phyloP scores from a whole-genome alignment of 2,329 filamentous ascomycete species.

The Byssothecium circinans region DNA sequence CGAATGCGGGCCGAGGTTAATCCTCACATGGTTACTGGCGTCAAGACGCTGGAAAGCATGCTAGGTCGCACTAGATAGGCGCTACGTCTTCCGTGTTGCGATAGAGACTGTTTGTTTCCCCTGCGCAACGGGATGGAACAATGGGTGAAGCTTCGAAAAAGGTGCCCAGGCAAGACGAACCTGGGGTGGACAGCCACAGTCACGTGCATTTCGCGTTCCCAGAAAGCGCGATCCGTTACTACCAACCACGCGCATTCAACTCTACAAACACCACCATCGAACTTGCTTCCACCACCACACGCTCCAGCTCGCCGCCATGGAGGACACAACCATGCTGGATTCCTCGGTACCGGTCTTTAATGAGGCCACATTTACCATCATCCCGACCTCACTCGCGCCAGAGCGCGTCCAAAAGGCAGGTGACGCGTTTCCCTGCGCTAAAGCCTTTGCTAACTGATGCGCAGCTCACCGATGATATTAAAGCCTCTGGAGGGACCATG shows the following conservation, averaged over 20 bases:
- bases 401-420: slow-evolving; percentile 31
- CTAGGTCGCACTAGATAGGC: too few relatives aligned
- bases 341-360: slow-evolving; percentile 41
- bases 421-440: slow-evolving; percentile 19
- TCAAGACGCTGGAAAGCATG: too few relatives aligned
- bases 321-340: slow-evolving; percentile 36
- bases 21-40: neutral
- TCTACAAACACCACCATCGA: too few relatives aligned
- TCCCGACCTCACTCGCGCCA: slow-evolving; percentile 44
- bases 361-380: slow-evolving; percentile 46
- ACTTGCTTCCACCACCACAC: slow-evolving; percentile 1
- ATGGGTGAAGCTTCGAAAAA: too few relatives aligned
- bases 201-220: too few relatives aligned
- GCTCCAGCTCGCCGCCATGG: slow-evolving; percentile 22
- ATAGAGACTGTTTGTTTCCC: too few relatives aligned
- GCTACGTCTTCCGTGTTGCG: too few relatives aligned
- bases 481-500: slow-evolving; percentile 53
- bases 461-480: slow-evolving; percentile 52
- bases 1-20: slow-evolving; percentile 10
- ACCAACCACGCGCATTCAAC: too few relatives aligned
- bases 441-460: slow-evolving; percentile 19
- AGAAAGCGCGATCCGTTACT: too few relatives aligned
- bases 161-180: too few relatives aligned
- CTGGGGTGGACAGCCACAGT: too few relatives aligned
- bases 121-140: too few relatives aligned